These are phyloP conservation scores for Xylariaceae sp. DNA, from an alignment of 2,329 filamentous ascomycete species.

Conservation along the genomic window DNA sequence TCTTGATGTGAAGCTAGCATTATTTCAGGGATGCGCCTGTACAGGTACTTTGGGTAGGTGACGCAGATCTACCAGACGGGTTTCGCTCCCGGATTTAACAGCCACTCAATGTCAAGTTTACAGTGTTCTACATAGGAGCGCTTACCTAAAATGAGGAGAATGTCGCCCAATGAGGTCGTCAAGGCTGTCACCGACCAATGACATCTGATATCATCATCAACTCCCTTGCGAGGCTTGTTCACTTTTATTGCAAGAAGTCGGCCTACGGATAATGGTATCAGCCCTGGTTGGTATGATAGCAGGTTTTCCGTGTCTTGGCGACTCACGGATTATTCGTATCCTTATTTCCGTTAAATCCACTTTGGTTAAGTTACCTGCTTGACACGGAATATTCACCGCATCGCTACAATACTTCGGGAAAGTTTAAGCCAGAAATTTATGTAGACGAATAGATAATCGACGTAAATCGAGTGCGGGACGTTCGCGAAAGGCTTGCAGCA, in stretches of 20 bases:
- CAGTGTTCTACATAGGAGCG: no score
- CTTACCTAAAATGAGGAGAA: background rate
- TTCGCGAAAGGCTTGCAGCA: constrained; percentile 12
- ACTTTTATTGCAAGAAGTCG: no score
- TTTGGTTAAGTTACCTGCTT: background rate
- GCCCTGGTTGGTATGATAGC: no score
- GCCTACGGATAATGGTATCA: no score
- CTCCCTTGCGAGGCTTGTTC: no score
- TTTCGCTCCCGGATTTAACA: constrained; percentile 18
- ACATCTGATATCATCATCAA: no score
- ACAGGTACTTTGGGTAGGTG: no score
- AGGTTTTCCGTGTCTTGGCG: background rate
- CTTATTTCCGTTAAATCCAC: constrained; percentile 4
- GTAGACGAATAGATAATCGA: background rate
- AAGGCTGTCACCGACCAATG: no score
- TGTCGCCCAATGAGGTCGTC: background rate
- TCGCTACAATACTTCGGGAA: background rate
- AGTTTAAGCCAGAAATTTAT: no score
- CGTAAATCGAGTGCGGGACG: background rate
- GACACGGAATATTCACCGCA: background rate
- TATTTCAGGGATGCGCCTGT: no score
- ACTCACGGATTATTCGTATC: background rate
- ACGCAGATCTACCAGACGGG: background rate
- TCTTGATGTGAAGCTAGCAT: no score
- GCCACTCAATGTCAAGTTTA: background rate